Base-by-base conservation (phyloP, 2,329 filamentous ascomycete genomes). In the Calonectria fujianensis region DNA sequence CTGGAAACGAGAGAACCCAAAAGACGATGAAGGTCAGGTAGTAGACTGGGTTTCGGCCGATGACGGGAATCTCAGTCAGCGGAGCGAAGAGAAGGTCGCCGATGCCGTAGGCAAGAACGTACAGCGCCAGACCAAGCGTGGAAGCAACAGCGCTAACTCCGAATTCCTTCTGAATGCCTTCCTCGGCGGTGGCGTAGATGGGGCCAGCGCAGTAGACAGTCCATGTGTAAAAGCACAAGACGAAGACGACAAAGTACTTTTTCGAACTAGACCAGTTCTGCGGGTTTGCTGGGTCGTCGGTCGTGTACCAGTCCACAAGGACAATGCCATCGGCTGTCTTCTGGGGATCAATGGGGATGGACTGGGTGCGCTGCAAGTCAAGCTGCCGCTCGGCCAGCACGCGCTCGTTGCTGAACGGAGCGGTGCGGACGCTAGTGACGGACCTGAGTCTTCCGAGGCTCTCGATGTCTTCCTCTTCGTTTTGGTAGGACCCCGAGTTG, bases 1-100 rank as follows among this genome's bases (percentile, higher is more conserved):
- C 90, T 0, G 93, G 92, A 16, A 95, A 88, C 4, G 89, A 91
- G 10, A 95, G 83, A 72, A 94, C 88, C 61, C 93, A 90, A 82
- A 94, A 95, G 35, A 94, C 85, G 72, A 90, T 89, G 85, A 95
- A 93, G 7, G 93, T 93, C 76, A 90, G 82, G 50, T 94, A 89
- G 82, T 95, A 95, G 10, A 93, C 89, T 0, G 91, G 90, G 78
- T 92, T 94, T 6, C 93, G 88, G 1, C 94, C 93, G 64, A 95
- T 89, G 57, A 88, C 81, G 0, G 93, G 92, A 31, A 95, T 90
- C 83, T 95, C 93, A 61, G 88, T 90, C 50, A 95, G 83, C 0
- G 93, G 93, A 0, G 91, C 91, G 84, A 91, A 94, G 29, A 95
- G 76, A 31, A 94, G 84, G 0, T 93, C 92, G 0, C 93, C 93